Evolutionary conservation across 2,329 filamentous ascomycete species (phyloP), one percentile per base, ranked within the genome.

Genomic region (Colletotrichum spaethianum): DNA sequence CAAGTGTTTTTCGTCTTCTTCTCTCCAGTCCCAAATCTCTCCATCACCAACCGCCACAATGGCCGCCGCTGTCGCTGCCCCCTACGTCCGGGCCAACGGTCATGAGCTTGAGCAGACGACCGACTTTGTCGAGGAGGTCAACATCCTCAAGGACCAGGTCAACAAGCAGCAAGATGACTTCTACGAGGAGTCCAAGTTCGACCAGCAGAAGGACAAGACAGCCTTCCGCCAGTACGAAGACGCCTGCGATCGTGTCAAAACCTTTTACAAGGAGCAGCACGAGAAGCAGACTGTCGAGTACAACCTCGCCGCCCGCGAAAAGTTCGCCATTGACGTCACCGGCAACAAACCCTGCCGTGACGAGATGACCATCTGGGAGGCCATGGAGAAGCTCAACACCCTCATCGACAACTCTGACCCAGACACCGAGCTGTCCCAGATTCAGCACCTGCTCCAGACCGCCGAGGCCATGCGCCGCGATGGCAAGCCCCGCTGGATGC

Each of bases 341-440:
- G 85, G 63, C 59, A 75, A 91, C 81, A 89, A 89, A 1, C 90
- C 93, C 23, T 78, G 78, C 50, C 84, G 87, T 65, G 90, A 92
- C 20, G 88, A 93, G 81, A 94, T 97, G 93, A 93, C 92, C 74
- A 88, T 97, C 80, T 97, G 94, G 95, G 87, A 97, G 81, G 95
- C 95, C 26, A 96, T 97, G 84, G 94, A 97, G 88, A 95, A 94
- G 83, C 92, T 97, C 79, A 94, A 97, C 88, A 94, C 93, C 0
- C 89, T 97, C 63, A 93, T 97, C 81, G 95, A 98, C 83, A 93
- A 97, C 83, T 95, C 92, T 26, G 95, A 98, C 84, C 95, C 95
- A 1, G 94, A 98, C 84, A 97, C 95, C 56, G 91, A 90, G 59
- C 91, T 98, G 74, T 93, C 91, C 36, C 95, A 97, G 85, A 97